phyloP scores from a whole-genome alignment of 192 early-diverging fungal genomes.

The Podila verticillata region DNA sequence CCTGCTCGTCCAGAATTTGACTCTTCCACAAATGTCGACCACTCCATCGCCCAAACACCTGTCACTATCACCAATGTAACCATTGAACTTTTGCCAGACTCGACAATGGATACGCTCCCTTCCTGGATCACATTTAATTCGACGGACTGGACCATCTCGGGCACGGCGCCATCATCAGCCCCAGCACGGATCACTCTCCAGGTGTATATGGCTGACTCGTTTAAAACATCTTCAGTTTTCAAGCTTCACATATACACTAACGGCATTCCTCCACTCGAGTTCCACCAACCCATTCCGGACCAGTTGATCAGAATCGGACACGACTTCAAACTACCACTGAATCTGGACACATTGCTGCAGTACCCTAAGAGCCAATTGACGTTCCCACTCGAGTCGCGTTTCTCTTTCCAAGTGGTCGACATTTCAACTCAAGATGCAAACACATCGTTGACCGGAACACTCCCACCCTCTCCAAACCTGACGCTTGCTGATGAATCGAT shows the following conservation, averaged over 20 bases:
- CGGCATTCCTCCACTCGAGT: not conserved
- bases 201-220: not conserved
- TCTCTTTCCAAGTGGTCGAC: too few relatives aligned
- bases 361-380: not conserved
- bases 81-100: slow-evolving; percentile 5
- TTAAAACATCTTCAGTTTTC: not conserved
- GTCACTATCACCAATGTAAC: not conserved
- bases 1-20: not conserved
- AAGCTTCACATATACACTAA: slow-evolving; percentile 1
- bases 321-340: not conserved
- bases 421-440: too few relatives aligned
- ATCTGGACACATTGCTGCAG: not conserved
- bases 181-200: slow-evolving; percentile 4
- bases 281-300: not conserved
- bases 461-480: too few relatives aligned
- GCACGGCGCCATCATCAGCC: not conserved
- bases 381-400: not conserved
- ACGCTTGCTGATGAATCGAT: too few relatives aligned
- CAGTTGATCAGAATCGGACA: not conserved
- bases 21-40: not conserved
- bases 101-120: slow-evolving; percentile 2
- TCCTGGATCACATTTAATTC: slow-evolving; percentile 9
- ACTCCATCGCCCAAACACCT: not conserved
- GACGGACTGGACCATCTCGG: not conserved
- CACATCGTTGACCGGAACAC: too few relatives aligned